Evolutionary conservation across 768 basidiomycete species (phyloP).

Genomic region (Ramaria sp.): DNA sequence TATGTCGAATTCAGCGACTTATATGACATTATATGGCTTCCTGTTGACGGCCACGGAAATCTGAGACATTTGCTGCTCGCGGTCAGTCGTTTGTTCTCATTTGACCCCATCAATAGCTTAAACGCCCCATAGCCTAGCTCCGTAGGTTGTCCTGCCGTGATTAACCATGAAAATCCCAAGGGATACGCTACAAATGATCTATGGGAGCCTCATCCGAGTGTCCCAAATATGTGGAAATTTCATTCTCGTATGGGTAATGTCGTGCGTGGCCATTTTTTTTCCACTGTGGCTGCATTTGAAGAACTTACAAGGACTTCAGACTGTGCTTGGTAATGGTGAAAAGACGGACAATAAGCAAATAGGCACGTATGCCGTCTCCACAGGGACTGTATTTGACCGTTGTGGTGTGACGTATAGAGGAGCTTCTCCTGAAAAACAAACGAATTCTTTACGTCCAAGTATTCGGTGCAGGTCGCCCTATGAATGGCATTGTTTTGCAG

Average conservation of each 20-base stretch:
- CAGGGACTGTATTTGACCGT: not conserved
- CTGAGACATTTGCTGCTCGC: not conserved
- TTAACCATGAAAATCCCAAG: not conserved
- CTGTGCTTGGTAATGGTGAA: conserved; percentile 20
- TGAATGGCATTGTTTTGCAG: conserved; percentile 18
- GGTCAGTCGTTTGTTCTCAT: no score
- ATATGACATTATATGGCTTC: conserved; percentile 4
- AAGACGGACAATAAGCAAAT: conserved; percentile 21
- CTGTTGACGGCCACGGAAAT: conserved; percentile 7
- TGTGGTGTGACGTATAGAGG: not conserved
- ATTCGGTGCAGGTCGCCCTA: conserved; percentile 17
- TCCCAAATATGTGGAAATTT: not conserved
- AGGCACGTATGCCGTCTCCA: conserved; percentile 9
- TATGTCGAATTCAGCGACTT: conserved; percentile 2
- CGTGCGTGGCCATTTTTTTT: no score
- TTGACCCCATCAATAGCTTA: no score
- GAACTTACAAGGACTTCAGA: not conserved
- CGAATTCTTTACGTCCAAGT: conserved; percentile 14
- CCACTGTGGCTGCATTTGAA: no score
- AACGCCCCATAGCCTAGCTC: not conserved
- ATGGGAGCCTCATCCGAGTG: not conserved
- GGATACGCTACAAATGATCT: not conserved
- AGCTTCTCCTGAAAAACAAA: not conserved
- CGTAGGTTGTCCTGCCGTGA: not conserved
- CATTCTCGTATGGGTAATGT: no score